Evolutionary conservation across 139 green algal species (phyloP), one percentile per base, ranked within the genome.

Genomic region (Tetraselmis chui): DNA sequence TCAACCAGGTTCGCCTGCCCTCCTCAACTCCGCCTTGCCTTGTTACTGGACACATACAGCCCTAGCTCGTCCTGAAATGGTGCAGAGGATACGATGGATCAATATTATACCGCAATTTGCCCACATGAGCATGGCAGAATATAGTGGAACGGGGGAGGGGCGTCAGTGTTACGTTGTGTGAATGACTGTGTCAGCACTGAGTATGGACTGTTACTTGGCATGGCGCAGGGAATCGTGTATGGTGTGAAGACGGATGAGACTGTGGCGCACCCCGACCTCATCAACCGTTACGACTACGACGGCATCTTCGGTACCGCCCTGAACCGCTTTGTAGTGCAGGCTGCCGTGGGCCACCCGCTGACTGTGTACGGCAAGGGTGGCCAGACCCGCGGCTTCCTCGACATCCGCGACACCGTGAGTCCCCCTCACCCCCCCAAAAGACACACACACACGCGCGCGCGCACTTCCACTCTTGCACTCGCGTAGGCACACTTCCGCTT

Each of bases 301-400:
- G 95, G 94, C 83, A 96, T 99, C 84, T 99, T 98, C 80, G 96
- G 96, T 59, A 99, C 96, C 11, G 96, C 96, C 0, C 92, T 99
- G 32, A 99, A 99, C 92, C 91, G 96, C 75, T 98, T 98, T 83
- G 93, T 97, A 29, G 92, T 99, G 31, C 94, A 98, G 90, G 96
- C 96, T 0, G 96, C 96, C 0, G 96, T 99, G 78, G 95, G 94
- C n/a, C 95, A 99, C 89, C 96, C 96, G 0, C 85, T 99, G 59
- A 99, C 96, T 1, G 92, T 99, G 81, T 99, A 99, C 84, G 96
- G 96, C 89, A 99, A 99, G 94, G 96, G 96, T 29, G 96, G 96
- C 2, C 96, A 99, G 94, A 99, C 96, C 0, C 90, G 96, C 29
- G 96, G 96, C 59, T 99, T 95, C 92, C 88, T 99, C 59, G 95